phyloP scores from a whole-genome alignment of 2,329 filamentous ascomycete genomes.

The Colletotrichum zoysiae region DNA sequence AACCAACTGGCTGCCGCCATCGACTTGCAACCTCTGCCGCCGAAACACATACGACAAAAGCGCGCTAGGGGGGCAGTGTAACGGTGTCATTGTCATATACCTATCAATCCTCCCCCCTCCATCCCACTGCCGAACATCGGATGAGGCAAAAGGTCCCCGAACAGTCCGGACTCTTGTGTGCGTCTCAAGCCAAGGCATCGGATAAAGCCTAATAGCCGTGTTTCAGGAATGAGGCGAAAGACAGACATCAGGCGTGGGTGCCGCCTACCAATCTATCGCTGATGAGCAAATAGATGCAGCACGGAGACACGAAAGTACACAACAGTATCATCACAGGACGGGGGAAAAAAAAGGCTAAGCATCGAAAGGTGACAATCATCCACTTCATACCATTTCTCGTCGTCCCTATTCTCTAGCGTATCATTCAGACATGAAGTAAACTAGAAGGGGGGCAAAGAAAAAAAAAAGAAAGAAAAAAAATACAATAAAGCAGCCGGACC shows the following conservation, averaged over 20 bases:
- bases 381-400: constrained; percentile 36
- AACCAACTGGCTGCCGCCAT: not conserved
- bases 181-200: not conserved
- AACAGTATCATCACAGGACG: not conserved
- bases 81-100: not conserved
- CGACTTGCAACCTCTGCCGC: not conserved
- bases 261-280: not conserved
- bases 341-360: not conserved
- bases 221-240: not conserved
- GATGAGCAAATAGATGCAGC: not conserved
- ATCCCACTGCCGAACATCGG: not conserved
- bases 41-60: not conserved
- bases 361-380: constrained; percentile 18
- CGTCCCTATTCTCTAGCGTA: constrained; percentile 31
- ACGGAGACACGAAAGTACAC: not conserved
- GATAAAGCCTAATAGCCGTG: not conserved
- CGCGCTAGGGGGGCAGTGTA: not conserved
- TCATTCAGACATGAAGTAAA: constrained; percentile 34
- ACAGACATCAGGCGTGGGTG: not conserved
- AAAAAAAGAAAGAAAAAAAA: not conserved
- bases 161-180: not conserved
- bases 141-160: not conserved
- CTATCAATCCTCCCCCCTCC: not conserved
- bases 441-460: not conserved
- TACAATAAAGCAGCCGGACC: constrained; percentile 44